Evolutionary conservation across 2,329 filamentous ascomycete genomes (phyloP), one percentile per base, ranked within the genome.

Genomic region (Fonsecaea nubica): DNA sequence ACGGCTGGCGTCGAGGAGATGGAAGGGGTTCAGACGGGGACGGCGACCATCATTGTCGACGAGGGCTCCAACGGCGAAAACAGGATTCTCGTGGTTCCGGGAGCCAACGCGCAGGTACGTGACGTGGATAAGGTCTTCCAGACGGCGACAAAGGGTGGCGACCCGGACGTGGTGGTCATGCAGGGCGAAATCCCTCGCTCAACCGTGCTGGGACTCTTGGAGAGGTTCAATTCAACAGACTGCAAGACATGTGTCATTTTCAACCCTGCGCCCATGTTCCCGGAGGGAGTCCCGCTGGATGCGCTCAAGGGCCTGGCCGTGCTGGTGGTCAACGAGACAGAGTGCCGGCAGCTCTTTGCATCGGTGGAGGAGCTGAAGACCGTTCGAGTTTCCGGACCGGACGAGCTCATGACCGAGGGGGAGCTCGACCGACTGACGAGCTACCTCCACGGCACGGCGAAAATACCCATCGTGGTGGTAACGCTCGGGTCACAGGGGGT

Each of bases 261-360:
- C 70, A 98, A 97, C 77, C 93, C 93, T 15, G 93, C 93, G 2
- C 93, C 93, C 15, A 93, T 93, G 9, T 90, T 91, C 4, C 92
- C 93, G 3, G 84, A 89, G 53, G 78, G 80, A 8, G 79, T 97
- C 3, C 92, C 92, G 0, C 82, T 82, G 0, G 83, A 86, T 33
- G 88, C 87, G 8, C 95, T 91, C 75, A 73, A 77, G 6, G 86
- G 86, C 0, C 84, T 97, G 36, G 87, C 88, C 50, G 92, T 96
- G 74, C 83, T 97, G 52, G 87, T 97, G 58, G 86, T 97, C 73
- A 97, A 98, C 75, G 93, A 97, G 81, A 95, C 90, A 0, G 93
- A 97, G 80, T 92, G 93, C 1, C 86, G 89, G 8, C 86, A 93
- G 58, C 84, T 96, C 62, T 88, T 87, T 0, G 87, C 33, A 75